Evolutionary conservation across 164 flowering plant genomes (phyloP), one percentile per base, ranked within the genome.

Genomic region (Chloranthus sessilifolius): DNA sequence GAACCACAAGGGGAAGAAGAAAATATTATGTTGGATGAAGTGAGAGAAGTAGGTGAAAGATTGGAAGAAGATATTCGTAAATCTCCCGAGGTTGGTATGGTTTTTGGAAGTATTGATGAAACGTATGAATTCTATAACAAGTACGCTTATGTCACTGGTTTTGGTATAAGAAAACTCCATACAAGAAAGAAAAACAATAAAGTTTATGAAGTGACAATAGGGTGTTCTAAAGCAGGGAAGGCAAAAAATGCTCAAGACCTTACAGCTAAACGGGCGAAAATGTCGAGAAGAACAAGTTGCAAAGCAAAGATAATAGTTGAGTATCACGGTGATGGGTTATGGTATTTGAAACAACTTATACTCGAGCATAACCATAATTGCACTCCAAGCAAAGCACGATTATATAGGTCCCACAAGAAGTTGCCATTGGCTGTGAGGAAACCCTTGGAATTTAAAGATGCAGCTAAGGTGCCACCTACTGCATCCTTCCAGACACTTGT

Each of bases 391-490:
- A 38, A n/a, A 20, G 42, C 42, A 38, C 42, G 42, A n/a, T 38
- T 38, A 6, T 38, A 38, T 38, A 38, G 42, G 17, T 38, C 42
- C n/a, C 42, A 38, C 15, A 38, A 38, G 42, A 16, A 20, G 14
- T 14, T 38, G n/a, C 19, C n/a, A 38, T 5, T 20, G n/a, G 42
- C 19, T n/a, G 42, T 16, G n/a, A 38, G 17, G 42, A 38, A 38
- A 20, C 19, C n/a, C 7, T 47, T 58, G 34, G 74, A 72, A 33
- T 65, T 69, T 5, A 37, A 66, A 34, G 45, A 61, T 59, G 83
- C 69, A 63, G 79, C 74, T 3, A 79, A 76, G 60, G 78, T 73
- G 9, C 63, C 52, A 27, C 74, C 80, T 41, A 72, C 69, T 50
- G 77, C 71, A 62, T 56, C 81, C 43, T 73, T 68, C 43, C 53